Percentiles rank a stretch among this genome's conserved stretches.
These are phyloP conservation scores for Sarocladium brachiariae DNA, from an alignment of 2,329 filamentous ascomycete species.

Conservation along the genomic window DNA sequence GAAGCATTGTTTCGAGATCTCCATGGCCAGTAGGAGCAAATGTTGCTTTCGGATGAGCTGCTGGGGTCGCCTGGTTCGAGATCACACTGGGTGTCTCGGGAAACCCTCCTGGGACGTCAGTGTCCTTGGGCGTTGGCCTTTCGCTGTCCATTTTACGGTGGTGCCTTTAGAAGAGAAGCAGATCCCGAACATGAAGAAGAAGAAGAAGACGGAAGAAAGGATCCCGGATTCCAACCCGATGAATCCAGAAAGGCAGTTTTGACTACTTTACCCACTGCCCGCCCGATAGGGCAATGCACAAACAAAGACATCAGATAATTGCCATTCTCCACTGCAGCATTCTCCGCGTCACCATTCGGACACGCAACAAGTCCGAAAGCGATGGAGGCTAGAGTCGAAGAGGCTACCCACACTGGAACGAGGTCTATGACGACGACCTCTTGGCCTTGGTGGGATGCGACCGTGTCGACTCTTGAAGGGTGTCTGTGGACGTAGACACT, in stretches of 20 bases:
- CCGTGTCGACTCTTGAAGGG: too few species aligned
- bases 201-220: background rate
- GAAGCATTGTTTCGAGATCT: background rate
- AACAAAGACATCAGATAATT: background rate
- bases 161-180: background rate
- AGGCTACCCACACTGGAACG: background rate
- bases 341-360: background rate
- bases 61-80: conserved; percentile 9
- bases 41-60: background rate
- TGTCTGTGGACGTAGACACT: too few species aligned
- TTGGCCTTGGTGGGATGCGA: too few species aligned
- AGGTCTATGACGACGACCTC: background rate
- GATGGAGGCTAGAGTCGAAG: background rate
- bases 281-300: too few species aligned
- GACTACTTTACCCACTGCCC: too few species aligned
- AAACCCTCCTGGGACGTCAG: conserved; percentile 25
- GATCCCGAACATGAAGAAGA: background rate
- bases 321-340: background rate
- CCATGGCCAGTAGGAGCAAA: too few species aligned
- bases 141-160: conserved; percentile 18
- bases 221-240: background rate
- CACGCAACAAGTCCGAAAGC: background rate
- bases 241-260: too few species aligned
- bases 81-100: conserved; percentile 20
- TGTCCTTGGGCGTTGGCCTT: conserved; percentile 22